phyloP scores from a whole-genome alignment of 352 stramenopile genomes.

The Pythium phragmitis region DNA sequence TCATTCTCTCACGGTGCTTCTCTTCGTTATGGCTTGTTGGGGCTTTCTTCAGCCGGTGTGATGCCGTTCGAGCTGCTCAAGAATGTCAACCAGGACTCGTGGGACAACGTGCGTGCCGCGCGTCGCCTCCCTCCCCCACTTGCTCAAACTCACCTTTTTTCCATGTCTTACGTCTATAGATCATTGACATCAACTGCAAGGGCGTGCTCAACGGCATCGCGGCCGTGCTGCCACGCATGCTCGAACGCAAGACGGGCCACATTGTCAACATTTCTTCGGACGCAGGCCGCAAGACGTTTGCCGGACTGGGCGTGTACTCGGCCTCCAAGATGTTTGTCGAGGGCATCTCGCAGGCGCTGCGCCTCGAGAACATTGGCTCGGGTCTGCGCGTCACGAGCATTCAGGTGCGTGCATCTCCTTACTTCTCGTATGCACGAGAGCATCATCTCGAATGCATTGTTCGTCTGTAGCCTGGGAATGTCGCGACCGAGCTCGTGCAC shows the following conservation, averaged over 20 bases:
- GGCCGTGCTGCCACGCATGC: conserved; percentile 67
- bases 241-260: conserved; percentile 70
- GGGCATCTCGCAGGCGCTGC: conserved; percentile 70
- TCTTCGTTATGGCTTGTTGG: neutral
- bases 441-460: neutral
- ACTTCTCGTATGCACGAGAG: neutral
- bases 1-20: neutral
- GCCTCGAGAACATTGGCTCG: conserved; percentile 84
- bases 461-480: conserved; percentile 78
- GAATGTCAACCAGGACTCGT: conserved; percentile 90
- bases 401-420: conserved; percentile 26
- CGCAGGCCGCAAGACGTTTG: conserved; percentile 77
- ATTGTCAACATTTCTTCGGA: conserved; percentile 90
- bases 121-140: neutral
- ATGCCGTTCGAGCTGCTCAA: conserved; percentile 93
- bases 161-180: conserved; percentile 27
- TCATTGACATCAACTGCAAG: conserved; percentile 94
- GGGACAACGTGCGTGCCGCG: conserved; percentile 43
- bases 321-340: conserved; percentile 93
- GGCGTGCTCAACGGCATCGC: conserved; percentile 88
- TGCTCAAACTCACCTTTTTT: neutral
- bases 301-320: conserved; percentile 86
- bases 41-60: conserved; percentile 62
- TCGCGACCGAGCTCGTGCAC: conserved; percentile 88
- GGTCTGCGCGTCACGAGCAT: conserved; percentile 89